These are phyloP conservation scores for Zygoascus biomembranicola DNA, from an alignment of 805 yeast species.

Conservation along the genomic window DNA sequence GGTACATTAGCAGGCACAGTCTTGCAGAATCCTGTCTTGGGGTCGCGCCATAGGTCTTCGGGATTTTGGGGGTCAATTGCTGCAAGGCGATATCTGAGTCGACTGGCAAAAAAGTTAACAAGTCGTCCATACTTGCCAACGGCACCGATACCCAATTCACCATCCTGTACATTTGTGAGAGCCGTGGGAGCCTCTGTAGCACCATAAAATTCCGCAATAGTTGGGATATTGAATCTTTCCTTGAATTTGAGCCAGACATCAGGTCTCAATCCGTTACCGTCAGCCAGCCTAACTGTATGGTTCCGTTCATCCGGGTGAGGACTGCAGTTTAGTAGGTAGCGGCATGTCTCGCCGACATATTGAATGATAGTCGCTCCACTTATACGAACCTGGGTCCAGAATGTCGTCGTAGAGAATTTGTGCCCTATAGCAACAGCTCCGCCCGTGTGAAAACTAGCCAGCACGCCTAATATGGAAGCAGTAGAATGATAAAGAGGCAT, in stretches of 20 bases:
- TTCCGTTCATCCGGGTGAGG: conserved; percentile 50
- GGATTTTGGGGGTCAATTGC: conserved; percentile 78
- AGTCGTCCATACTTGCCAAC: conserved; percentile 68
- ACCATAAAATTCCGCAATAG: conserved; percentile 86
- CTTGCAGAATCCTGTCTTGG: conserved; percentile 53
- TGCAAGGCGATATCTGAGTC: conserved; percentile 44
- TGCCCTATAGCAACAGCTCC: conserved; percentile 71
- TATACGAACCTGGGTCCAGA: conserved; percentile 82
- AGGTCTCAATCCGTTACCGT: conserved; percentile 83
- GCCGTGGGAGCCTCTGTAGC: conserved; percentile 92
- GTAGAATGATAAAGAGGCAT: conserved; percentile 97
- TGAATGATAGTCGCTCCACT: conserved; percentile 73
- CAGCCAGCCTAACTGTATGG: conserved; percentile 61
- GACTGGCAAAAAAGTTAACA: conserved; percentile 12
- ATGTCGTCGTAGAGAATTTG: conserved; percentile 73
- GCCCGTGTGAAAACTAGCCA: conserved; percentile 61
- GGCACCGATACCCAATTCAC: conserved; percentile 79
- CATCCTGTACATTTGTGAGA: conserved; percentile 68
- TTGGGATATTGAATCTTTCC: conserved; percentile 61
- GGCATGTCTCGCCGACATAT: conserved; percentile 91
- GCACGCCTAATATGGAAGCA: conserved; percentile 77
- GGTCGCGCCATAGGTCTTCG: conserved; percentile 59
- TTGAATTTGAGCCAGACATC: conserved; percentile 86
- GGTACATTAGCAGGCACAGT: conserved; percentile 54
- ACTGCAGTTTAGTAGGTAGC: conserved; percentile 66